Evolutionary conservation across 2,329 filamentous ascomycete species (phyloP), one percentile per base, ranked within the genome.

Genomic region (Trichophyton schoenleinii): DNA sequence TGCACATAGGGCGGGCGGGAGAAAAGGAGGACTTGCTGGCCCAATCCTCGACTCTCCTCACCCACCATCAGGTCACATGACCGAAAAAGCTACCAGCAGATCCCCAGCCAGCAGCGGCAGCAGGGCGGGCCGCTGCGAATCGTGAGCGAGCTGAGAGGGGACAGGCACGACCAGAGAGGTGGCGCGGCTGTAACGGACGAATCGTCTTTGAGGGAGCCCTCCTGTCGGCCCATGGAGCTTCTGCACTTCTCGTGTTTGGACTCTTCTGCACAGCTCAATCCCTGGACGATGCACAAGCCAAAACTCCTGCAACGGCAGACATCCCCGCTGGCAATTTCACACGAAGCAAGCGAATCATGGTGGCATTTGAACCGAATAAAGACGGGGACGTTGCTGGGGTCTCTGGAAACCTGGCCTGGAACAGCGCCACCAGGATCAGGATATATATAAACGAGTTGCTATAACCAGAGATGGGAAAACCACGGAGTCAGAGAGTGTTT

Each of bases 41-140:
- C 67, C 66, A 69, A 67, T 69, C 53, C 57, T 15, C 36, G 28
- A 34, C 59, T 28, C 28, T 60, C 55, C 58, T 61, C 60, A 57
- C 61, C 64, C 64, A 64, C 66, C 68, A 65, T 49, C 11, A 63
- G 49, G 65, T 70, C 68, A 70, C 67, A 68, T 70, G 68, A 70
- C 64, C 63, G 62, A 64, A 66, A 65, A 46, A 63, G 60, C 53
- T 63, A 65, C 66, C 66, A 65, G 62, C 66, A 66, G 68, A 66
- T 66, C 63, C 60, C 59, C 59, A 57, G 55, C 60, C 62, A 59
- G 64, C 64, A 61, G 64, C 64, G 62, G 64, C 59, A 65, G 64
- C 42, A 58, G 61, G 63, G 63, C 64, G 63, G 55, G 64, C 49
- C 59, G 57, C 57, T 46, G 62, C 61, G 62, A 65, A 65, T 64